A percentile compares a stretch with the other conserved stretches of the same genome.
Conservation (phyloP, 345 rosid genomes). For the Anacardium occidentale region DNA sequence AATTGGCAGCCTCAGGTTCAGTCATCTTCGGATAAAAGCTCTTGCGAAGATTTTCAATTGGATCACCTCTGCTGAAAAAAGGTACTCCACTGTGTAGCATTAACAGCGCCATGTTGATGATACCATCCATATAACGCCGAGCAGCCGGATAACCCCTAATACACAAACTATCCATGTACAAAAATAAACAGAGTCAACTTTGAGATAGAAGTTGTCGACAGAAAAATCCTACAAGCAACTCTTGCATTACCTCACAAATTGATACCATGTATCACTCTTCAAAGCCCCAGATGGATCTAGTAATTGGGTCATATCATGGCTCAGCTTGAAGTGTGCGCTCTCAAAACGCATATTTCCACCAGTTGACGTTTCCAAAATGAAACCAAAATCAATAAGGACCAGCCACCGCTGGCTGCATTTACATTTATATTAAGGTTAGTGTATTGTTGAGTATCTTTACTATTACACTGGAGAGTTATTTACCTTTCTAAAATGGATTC, state of each 20-base stretch:
- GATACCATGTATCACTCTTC: constrained; percentile 91
- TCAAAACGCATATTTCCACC: constrained; percentile 98
- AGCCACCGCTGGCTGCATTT: constrained; percentile 79
- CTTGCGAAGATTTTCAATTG: constrained; percentile 93
- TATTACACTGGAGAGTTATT: neutral
- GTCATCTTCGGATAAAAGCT: constrained; percentile 96
- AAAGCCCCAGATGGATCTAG: constrained; percentile 86
- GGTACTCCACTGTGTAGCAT: constrained; percentile 99
- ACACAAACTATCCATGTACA: constrained; percentile 55
- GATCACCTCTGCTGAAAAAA: constrained; percentile 95
- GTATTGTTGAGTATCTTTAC: neutral
- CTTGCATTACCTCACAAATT: constrained; percentile 62
- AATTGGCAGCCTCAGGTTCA: constrained; percentile 94
- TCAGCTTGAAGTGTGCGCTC: constrained; percentile 96
- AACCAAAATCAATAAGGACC: constrained; percentile 97
- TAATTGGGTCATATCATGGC: constrained; percentile 99
- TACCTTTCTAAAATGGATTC: neutral
- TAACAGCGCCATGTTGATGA: constrained; percentile 70
- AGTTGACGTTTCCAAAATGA: constrained; percentile 91
- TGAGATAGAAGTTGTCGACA: neutral
- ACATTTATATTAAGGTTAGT: constrained; percentile 6
- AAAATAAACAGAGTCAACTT: constrained; percentile 9
- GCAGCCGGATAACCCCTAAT: constrained; percentile 92
- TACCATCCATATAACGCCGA: constrained; percentile 86
- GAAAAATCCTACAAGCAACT: neutral